Conservation (phyloP, 2,329 filamentous ascomycete species). For the Penicillium sp. region DNA sequence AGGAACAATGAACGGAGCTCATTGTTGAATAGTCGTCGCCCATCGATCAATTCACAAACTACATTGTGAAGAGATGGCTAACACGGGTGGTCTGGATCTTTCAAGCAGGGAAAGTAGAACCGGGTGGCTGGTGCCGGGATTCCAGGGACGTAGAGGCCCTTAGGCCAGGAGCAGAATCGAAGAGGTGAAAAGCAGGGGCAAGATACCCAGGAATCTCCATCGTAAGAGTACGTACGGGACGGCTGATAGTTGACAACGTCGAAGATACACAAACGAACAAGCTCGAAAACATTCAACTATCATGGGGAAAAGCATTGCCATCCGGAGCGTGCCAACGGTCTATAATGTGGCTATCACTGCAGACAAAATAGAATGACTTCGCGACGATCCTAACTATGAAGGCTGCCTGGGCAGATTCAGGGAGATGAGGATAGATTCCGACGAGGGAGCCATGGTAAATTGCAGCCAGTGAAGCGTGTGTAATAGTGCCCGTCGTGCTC, state of each 20-base stretch:
- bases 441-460: constrained; percentile 53
- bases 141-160: constrained; percentile 46
- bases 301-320: constrained; percentile 22
- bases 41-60: constrained; percentile 55
- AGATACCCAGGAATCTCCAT: constrained; percentile 38
- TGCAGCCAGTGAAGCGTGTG: constrained; percentile 43
- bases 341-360: constrained; percentile 18
- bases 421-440: constrained; percentile 49
- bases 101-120: constrained; percentile 45
- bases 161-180: constrained; percentile 13
- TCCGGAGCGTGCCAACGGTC: constrained; percentile 43
- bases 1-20: constrained; percentile 30
- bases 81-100: constrained; percentile 64
- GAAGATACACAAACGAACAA: constrained; percentile 13
- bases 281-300: constrained; percentile 20
- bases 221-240: constrained; percentile 53
- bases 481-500: constrained; percentile 43
- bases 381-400: constrained; percentile 47
- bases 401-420: constrained; percentile 27
- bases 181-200: constrained; percentile 44
- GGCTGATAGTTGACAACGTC: constrained; percentile 24
- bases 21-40: constrained; percentile 53
- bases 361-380: constrained; percentile 52
- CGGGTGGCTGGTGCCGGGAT: constrained; percentile 55
- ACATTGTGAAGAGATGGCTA: constrained; percentile 62